Conservation (phyloP, 306 rosid species). For the Pueraria montana region DNA sequence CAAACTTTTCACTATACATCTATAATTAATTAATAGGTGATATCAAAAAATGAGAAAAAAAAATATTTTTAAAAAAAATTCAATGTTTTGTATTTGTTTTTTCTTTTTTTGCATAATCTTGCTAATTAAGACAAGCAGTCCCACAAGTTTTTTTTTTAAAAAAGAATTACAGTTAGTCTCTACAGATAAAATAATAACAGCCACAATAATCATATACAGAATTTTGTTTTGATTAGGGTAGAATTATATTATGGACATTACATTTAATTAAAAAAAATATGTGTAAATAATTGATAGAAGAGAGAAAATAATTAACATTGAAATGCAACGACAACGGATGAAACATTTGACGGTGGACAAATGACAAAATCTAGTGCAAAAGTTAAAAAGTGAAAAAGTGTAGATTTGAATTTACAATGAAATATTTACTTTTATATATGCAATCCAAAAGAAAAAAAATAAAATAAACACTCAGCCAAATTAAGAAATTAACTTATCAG, state of each 20-base stretch:
- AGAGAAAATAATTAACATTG: not conserved
- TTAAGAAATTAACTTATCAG: not conserved
- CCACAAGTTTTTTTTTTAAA: no score
- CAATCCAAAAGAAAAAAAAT: not conserved
- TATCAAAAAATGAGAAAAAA: not conserved
- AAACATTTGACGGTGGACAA: not conserved
- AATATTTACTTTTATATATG: not conserved
- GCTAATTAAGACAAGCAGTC: no score
- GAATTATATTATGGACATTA: not conserved
- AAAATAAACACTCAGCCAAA: not conserved
- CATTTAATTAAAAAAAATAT: not conserved
- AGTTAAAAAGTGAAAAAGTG: constrained; percentile 2
- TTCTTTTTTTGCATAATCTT: not conserved
- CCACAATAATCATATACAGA: not conserved
- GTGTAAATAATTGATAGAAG: not conserved
- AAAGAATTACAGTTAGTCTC: not conserved
- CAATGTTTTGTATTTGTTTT: no score
- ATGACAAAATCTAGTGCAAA: constrained; percentile 16
- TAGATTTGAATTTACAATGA: not conserved
- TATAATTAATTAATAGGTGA: not conserved
- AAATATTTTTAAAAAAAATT: no score
- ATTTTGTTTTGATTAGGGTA: not conserved
- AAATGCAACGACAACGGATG: not conserved
- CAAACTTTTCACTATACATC: not conserved
- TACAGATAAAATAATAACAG: not conserved